Conservation (phyloP, 2,329 filamentous ascomycete genomes). For the Dactylellina cionopaga region DNA sequence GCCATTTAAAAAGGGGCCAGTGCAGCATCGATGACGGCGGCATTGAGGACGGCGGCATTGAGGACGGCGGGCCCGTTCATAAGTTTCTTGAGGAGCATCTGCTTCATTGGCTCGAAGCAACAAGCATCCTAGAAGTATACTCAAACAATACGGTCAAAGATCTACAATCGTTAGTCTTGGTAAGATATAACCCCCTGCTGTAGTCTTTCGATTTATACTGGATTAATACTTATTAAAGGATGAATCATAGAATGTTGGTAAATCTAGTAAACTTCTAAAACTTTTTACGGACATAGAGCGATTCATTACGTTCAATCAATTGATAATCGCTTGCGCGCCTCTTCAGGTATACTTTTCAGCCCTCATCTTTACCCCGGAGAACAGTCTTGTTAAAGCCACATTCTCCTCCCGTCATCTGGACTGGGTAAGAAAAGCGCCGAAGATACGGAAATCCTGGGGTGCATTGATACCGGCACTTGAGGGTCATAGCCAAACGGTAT, state of each 20-base stretch:
- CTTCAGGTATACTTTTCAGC: constrained; percentile 12
- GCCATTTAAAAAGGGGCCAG: constrained; percentile 50
- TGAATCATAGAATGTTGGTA: neutral
- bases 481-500: too few relatives aligned
- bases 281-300: neutral
- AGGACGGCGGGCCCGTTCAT: constrained; percentile 50
- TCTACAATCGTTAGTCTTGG: neutral
- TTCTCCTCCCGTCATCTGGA: neutral
- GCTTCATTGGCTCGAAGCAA: too few relatives aligned
- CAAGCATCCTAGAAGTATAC: constrained; percentile 39
- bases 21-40: constrained; percentile 58
- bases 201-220: neutral
- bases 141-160: constrained; percentile 1
- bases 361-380: too few relatives aligned
- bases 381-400: neutral
- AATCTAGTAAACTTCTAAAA: neutral
- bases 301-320: constrained; percentile 3
- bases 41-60: neutral
- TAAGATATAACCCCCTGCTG: neutral
- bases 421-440: constrained; percentile 1
- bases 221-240: neutral
- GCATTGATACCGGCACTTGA: too few relatives aligned
- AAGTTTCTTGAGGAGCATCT: constrained; percentile 58
- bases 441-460: neutral
- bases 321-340: constrained; percentile 8